Evolutionary conservation across 1,139 yeast genomes (phyloP), one percentile per base, ranked within the genome.

Genomic region (Williopsis jadinii): DNA sequence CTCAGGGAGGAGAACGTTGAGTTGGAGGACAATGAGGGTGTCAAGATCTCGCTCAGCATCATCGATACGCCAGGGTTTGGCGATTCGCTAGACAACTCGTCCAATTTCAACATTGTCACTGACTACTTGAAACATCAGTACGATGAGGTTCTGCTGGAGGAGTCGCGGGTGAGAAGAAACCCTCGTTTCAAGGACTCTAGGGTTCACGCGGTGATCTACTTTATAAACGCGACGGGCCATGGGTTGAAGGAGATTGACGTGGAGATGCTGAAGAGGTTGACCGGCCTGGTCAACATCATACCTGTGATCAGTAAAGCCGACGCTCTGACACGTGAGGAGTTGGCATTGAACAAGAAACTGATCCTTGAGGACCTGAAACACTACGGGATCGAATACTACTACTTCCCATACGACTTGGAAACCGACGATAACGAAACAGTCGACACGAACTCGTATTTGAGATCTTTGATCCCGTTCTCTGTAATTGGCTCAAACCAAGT

Each of bases 231-330:
- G 15, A 80, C 86, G 0, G 88, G 92, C 15, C 94, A 83, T 58
- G 92, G 92, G 1, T 68, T 84, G 51, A 73, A 81, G 50, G 92
- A 83, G 58, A 68, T 81, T 48, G 94, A 84, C 58, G 75, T 90
- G 44, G 84, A 76, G 53, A 74, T 90, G 49, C 84, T 92, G 79
- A 80, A 73, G 60, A 71, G 80, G 41, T 70, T 92, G 49, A 82
- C 95, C 13, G 76, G 80, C 35, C 75, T 86, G 54, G 96, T 85
- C 39, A 92, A 92, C 59, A 76, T 92, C 40, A 77, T 92, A 42
- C 98, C 98, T 3, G 84, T 90, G 35, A 77, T 92, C 47, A 75
- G 88, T 42, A 86, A 86, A 58, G 82, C 96, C 3, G 98, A 92
- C 60, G 79, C 95, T 1, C 71, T 92, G 58, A 90, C 97, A 0